Evolutionary conservation across 2,329 filamentous ascomycete genomes (phyloP).

Genomic region (Ambrosiella cleistominuta): DNA sequence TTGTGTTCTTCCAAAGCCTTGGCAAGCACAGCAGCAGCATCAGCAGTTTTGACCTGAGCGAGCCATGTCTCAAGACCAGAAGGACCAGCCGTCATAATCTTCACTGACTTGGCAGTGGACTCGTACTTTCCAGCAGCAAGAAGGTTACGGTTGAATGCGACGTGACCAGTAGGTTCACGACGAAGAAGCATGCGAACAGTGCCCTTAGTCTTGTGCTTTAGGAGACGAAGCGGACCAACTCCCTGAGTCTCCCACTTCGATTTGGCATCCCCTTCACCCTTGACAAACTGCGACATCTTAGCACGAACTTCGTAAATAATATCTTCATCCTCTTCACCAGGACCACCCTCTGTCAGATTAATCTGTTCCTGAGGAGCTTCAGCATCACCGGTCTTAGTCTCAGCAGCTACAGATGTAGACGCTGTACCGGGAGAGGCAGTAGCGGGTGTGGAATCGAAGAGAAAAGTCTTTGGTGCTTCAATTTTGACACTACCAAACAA

Average conservation of each 20-base stretch:
- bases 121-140: slow-evolving; percentile 46
- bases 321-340: slow-evolving; percentile 56
- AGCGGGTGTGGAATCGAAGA: slow-evolving; percentile 2
- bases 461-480: slow-evolving; percentile 1
- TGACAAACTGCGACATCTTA: slow-evolving; percentile 47
- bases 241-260: slow-evolving; percentile 53
- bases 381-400: slow-evolving; percentile 30
- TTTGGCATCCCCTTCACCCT: slow-evolving; percentile 24
- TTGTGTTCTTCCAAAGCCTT: slow-evolving; percentile 35
- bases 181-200: slow-evolving; percentile 52
- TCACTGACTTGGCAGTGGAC: slow-evolving; percentile 41
- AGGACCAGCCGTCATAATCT: slow-evolving; percentile 38
- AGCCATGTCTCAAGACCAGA: slow-evolving; percentile 51
- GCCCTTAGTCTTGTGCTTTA: slow-evolving; percentile 55
- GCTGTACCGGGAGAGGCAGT: not conserved
- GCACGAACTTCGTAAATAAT: slow-evolving; percentile 52
- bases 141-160: slow-evolving; percentile 54
- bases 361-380: slow-evolving; percentile 47
- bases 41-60: slow-evolving; percentile 50
- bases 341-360: slow-evolving; percentile 47
- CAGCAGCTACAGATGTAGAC: not conserved
- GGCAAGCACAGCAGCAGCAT: slow-evolving; percentile 37
- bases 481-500: not conserved
- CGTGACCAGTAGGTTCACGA: slow-evolving; percentile 55
- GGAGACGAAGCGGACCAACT: slow-evolving; percentile 51